These are phyloP conservation scores for Aphanomyces invadans DNA, from an alignment of 352 stramenopile species.

Conservation along the genomic window DNA sequence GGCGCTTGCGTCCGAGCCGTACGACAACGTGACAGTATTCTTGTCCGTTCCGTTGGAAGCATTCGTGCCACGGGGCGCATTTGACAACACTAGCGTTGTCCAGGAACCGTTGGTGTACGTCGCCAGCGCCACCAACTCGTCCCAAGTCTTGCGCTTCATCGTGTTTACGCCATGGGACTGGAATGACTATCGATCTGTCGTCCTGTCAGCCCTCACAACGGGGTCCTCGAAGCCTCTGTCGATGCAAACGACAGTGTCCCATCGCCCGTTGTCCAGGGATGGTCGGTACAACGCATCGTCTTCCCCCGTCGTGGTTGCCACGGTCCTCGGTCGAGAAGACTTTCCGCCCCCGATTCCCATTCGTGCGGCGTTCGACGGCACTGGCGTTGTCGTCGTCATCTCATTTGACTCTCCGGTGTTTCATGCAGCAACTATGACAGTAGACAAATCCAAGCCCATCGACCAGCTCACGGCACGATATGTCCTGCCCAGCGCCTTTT, in stretches of 20 bases:
- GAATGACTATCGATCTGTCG: slow-evolving; percentile 18
- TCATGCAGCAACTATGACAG: slow-evolving; percentile 52
- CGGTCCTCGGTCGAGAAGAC: slow-evolving; percentile 38
- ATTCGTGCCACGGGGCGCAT: slow-evolving; percentile 27
- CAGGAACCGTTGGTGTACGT: slow-evolving; percentile 32
- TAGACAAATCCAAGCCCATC: slow-evolving; percentile 24
- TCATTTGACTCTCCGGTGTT: slow-evolving; percentile 59
- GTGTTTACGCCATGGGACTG: slow-evolving; percentile 66
- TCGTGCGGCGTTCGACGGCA: slow-evolving; percentile 41
- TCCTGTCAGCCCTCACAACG: slow-evolving; percentile 3
- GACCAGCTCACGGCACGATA: slow-evolving; percentile 12
- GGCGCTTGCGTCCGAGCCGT: slow-evolving; percentile 52
- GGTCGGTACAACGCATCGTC: slow-evolving; percentile 26
- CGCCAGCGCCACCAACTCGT: slow-evolving; percentile 1
- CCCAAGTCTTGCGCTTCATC: slow-evolving; percentile 21
- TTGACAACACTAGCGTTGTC: slow-evolving; percentile 29
- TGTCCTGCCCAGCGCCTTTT: slow-evolving; percentile 24
- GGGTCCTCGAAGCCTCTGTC: slow-evolving; percentile 18
- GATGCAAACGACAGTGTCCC: background rate
- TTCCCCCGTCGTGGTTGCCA: slow-evolving; percentile 18
- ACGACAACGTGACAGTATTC: slow-evolving; percentile 44
- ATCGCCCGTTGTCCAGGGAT: background rate
- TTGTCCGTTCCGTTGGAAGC: slow-evolving; percentile 36
- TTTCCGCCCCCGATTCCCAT: slow-evolving; percentile 49
- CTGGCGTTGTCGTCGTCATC: slow-evolving; percentile 46